A percentile compares a stretch with the other conserved stretches of the same genome.
Conservation (phyloP, 108 stramenopile species). For the Pseudonitzschia delicatissima region DNA sequence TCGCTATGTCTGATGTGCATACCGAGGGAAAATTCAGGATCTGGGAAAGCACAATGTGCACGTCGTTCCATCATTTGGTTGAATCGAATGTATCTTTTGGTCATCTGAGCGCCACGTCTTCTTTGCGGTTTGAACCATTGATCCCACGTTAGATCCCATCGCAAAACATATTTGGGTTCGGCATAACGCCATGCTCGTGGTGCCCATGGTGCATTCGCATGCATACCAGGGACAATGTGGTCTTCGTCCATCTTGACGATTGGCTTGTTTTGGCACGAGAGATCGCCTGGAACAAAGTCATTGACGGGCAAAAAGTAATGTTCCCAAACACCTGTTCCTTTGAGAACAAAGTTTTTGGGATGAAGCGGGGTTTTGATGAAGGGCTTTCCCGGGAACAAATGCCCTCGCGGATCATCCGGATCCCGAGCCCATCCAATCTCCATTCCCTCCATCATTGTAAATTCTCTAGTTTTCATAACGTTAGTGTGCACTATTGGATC, state of each 20-base stretch:
- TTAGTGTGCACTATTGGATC: slow-evolving; percentile 29
- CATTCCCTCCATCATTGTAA: not conserved
- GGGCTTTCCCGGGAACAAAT: slow-evolving; percentile 22
- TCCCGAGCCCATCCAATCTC: slow-evolving; percentile 1
- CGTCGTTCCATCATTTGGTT: slow-evolving; percentile 5
- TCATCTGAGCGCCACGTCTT: slow-evolving; percentile 6
- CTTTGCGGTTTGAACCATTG: slow-evolving; percentile 31
- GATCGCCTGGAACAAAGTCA: slow-evolving; percentile 27
- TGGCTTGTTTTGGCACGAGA: slow-evolving; percentile 24
- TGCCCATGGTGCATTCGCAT: slow-evolving; percentile 30
- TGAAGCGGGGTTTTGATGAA: not conserved
- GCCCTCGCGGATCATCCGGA: not conserved
- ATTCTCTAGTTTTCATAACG: not conserved
- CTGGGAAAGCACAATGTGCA: not conserved
- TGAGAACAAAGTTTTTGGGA: not conserved
- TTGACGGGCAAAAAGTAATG: slow-evolving; percentile 28
- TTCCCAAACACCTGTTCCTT: slow-evolving; percentile 38
- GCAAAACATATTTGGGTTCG: slow-evolving; percentile 7
- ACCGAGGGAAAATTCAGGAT: slow-evolving; percentile 7
- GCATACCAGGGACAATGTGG: slow-evolving; percentile 25
- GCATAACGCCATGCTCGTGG: slow-evolving; percentile 26
- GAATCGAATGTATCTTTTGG: slow-evolving; percentile 20
- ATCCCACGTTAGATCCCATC: slow-evolving; percentile 12
- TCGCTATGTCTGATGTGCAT: slow-evolving; percentile 41
- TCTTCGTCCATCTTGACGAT: slow-evolving; percentile 17